Conservation (phyloP, 1,139 yeast species). For the Lipomyces yarrowii region DNA sequence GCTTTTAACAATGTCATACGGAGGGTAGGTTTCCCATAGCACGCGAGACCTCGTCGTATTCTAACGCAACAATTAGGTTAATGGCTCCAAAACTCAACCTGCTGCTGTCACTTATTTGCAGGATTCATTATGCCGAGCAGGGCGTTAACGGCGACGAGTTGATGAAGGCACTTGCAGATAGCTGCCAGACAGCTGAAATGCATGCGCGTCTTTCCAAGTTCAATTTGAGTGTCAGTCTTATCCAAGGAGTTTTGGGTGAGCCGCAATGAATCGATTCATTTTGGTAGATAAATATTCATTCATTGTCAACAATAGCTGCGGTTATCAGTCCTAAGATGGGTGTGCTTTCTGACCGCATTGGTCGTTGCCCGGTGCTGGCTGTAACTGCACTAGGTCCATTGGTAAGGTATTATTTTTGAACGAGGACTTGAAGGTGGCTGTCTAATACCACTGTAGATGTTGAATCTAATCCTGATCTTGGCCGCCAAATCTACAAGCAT, state of each 20-base stretch:
- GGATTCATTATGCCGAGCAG: constrained; percentile 20
- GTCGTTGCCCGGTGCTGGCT: constrained; percentile 29
- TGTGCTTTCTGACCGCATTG: constrained; percentile 32
- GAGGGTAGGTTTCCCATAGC: constrained; percentile 21
- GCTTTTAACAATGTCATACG: constrained; percentile 26
- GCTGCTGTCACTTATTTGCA: constrained; percentile 27
- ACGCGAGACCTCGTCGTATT: background rate
- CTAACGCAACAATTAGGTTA: background rate
- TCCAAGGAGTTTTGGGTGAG: constrained; percentile 28
- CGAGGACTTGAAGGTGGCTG: background rate
- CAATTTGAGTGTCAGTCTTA: constrained; percentile 23
- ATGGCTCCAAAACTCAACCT: constrained; percentile 32
- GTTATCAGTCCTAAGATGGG: constrained; percentile 29
- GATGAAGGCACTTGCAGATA: constrained; percentile 14
- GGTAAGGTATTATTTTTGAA: background rate
- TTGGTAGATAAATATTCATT: background rate
- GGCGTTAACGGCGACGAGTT: constrained; percentile 4
- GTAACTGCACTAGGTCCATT: constrained; percentile 27
- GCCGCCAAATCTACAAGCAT: constrained; percentile 25
- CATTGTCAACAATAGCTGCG: constrained; percentile 17
- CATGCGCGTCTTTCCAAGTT: constrained; percentile 29
- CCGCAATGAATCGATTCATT: background rate
- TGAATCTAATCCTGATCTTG: constrained; percentile 21
- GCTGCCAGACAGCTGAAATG: constrained; percentile 31
- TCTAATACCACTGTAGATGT: background rate